Percentiles rank a stretch among this genome's conserved stretches.
These are phyloP conservation scores for Plantago elongata DNA, from an alignment of 257 asterid genomes.

Conservation along the genomic window DNA sequence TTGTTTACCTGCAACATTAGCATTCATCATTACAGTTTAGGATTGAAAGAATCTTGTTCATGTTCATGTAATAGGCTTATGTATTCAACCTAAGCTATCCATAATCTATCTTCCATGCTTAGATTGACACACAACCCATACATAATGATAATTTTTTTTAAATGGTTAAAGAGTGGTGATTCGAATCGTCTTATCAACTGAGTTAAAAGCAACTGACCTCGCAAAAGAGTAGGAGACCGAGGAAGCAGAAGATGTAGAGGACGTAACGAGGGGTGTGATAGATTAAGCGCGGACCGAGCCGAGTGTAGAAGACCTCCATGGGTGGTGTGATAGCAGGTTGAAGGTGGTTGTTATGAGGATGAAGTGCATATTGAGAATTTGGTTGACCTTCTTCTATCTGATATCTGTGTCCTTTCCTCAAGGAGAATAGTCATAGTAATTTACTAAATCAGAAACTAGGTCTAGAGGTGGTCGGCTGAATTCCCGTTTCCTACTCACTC, in stretches of 20 bases:
- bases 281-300: slow-evolving; percentile 16
- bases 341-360: neutral
- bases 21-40: neutral
- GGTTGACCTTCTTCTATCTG: neutral
- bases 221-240: slow-evolving; percentile 34
- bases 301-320: slow-evolving; percentile 30
- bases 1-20: slow-evolving; percentile 37
- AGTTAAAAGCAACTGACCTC: slow-evolving; percentile 28
- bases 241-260: slow-evolving; percentile 26
- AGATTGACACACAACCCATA: neutral
- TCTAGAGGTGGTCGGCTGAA: neutral
- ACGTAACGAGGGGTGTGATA: slow-evolving; percentile 37
- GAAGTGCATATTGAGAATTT: neutral
- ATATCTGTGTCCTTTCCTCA: neutral
- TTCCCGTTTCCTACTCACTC: slow-evolving; percentile 23
- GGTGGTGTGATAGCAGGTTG: neutral
- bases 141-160: too few relatives aligned
- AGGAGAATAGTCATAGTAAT: slow-evolving; percentile 10
- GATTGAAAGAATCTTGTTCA: too few relatives aligned
- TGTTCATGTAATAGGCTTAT: too few relatives aligned
- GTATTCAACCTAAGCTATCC: too few relatives aligned
- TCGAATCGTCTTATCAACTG: too few relatives aligned
- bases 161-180: too few relatives aligned
- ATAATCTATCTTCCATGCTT: neutral
- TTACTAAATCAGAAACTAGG: neutral